A percentile compares a stretch with the other conserved stretches of the same genome.
Conservation (phyloP, 2,329 filamentous ascomycete species). For the Penicillium sp. region DNA sequence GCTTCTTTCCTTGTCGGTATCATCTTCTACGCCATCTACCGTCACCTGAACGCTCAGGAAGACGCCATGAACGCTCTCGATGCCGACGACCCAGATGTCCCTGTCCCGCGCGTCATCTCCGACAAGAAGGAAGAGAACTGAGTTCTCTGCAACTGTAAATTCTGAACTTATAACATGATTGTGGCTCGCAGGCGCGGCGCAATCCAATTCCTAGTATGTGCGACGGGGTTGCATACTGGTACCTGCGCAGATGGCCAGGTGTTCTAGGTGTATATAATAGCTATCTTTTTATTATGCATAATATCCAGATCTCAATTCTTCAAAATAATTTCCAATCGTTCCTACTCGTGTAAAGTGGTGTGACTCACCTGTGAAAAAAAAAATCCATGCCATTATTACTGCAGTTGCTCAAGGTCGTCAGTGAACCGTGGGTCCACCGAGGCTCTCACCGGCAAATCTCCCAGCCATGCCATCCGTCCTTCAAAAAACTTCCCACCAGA, state of each 20-base stretch:
- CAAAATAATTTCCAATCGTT: not conserved
- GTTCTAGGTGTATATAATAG: not conserved
- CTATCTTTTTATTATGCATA: not conserved
- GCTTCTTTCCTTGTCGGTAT: slow-evolving; percentile 55
- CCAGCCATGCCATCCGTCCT: not conserved
- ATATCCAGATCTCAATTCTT: not conserved
- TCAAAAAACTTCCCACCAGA: not conserved
- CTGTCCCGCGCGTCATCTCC: slow-evolving; percentile 7
- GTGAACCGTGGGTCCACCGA: not conserved
- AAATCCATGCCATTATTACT: no score
- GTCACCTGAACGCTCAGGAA: slow-evolving; percentile 54
- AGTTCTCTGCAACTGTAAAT: not conserved
- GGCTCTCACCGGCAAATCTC: not conserved
- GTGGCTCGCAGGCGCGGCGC: not conserved
- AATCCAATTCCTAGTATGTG: not conserved
- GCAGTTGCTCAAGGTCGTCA: not conserved
- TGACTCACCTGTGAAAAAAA: not conserved
- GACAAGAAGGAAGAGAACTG: slow-evolving; percentile 10
- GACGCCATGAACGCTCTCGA: slow-evolving; percentile 58
- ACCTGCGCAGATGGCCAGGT: not conserved
- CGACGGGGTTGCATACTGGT: not conserved
- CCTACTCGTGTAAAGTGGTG: not conserved
- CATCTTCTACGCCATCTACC: slow-evolving; percentile 60
- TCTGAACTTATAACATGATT: not conserved
- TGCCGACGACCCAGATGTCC: slow-evolving; percentile 36